These are phyloP conservation scores for Begonia fuchsioides DNA, from an alignment of 306 rosid genomes.

Conservation along the genomic window DNA sequence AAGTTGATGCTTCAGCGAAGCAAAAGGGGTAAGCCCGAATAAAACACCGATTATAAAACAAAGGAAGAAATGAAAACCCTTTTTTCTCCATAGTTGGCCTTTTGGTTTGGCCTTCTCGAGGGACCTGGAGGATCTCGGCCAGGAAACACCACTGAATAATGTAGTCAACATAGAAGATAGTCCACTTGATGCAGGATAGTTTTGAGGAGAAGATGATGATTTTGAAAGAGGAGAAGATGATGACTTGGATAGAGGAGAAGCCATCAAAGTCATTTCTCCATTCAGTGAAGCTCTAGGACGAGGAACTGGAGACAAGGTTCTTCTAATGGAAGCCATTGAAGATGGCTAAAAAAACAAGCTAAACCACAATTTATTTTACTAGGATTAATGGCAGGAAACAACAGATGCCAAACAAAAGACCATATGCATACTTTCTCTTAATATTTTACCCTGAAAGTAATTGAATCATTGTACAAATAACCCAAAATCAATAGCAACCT, in stretches of 20 bases:
- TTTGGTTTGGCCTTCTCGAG: conserved; percentile 50
- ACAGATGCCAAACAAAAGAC: too few species aligned
- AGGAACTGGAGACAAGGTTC: conserved; percentile 70
- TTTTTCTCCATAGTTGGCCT: conserved; percentile 57
- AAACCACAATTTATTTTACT: not conserved
- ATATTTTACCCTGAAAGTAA: too few species aligned
- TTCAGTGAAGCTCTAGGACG: conserved; percentile 34
- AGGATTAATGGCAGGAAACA: too few species aligned
- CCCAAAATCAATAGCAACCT: not conserved
- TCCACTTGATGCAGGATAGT: conserved; percentile 26
- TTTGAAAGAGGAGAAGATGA: not conserved
- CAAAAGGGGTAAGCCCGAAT: conserved; percentile 53
- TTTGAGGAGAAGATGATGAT: conserved; percentile 46
- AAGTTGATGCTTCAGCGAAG: conserved; percentile 60
- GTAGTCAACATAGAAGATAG: conserved; percentile 21
- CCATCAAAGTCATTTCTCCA: conserved; percentile 46
- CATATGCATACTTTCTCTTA: too few species aligned
- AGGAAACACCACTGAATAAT: conserved; percentile 30
- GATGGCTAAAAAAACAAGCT: conserved; percentile 3
- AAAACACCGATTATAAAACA: conserved; percentile 62
- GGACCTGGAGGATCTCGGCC: conserved; percentile 43
- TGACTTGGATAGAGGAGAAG: conserved; percentile 58
- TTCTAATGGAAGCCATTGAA: conserved; percentile 71
- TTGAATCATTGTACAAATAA: not conserved
- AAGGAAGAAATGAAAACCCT: conserved; percentile 43